A percentile compares a stretch with the other conserved stretches of the same genome.
Conservation (phyloP, 1,284 basidiomycete species). For the Cystobasidium pallidum region DNA sequence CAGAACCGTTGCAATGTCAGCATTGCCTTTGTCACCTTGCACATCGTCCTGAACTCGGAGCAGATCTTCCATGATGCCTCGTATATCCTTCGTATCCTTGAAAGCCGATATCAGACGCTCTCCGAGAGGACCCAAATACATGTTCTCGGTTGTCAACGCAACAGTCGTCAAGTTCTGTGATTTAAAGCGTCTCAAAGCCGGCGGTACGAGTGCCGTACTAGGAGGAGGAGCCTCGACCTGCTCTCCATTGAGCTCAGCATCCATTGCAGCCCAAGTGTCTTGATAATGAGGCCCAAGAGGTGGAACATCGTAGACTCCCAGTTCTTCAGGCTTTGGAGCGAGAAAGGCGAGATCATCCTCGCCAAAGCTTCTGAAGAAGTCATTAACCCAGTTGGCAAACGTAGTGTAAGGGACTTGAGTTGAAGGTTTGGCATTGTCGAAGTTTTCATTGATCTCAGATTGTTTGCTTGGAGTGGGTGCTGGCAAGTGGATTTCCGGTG, state of each 20-base stretch:
- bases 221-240: slow-evolving; percentile 39
- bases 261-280: slow-evolving; percentile 90
- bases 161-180: slow-evolving; percentile 68
- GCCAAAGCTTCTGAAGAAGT: slow-evolving; percentile 78
- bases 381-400: slow-evolving; percentile 82
- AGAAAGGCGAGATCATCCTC: slow-evolving; percentile 91
- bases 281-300: slow-evolving; percentile 84
- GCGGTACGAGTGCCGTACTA: slow-evolving; percentile 46
- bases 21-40: not conserved
- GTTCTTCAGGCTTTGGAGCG: slow-evolving; percentile 70
- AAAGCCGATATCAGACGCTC: slow-evolving; percentile 62
- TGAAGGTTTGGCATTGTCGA: slow-evolving; percentile 41
- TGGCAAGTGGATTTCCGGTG: slow-evolving; percentile 25
- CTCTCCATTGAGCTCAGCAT: slow-evolving; percentile 64
- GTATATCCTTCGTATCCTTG: slow-evolving; percentile 16
- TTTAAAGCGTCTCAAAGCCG: slow-evolving; percentile 58
- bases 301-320: slow-evolving; percentile 82
- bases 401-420: slow-evolving; percentile 58
- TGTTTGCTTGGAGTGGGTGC: slow-evolving; percentile 30
- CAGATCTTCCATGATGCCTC: slow-evolving; percentile 15
- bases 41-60: not conserved
- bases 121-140: slow-evolving; percentile 72
- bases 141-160: slow-evolving; percentile 67
- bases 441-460: slow-evolving; percentile 36
- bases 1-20: not conserved